Percentiles rank a stretch among this genome's conserved stretches.
phyloP scores from a whole-genome alignment of 805 yeast genomes.

The Pichia exigua region DNA sequence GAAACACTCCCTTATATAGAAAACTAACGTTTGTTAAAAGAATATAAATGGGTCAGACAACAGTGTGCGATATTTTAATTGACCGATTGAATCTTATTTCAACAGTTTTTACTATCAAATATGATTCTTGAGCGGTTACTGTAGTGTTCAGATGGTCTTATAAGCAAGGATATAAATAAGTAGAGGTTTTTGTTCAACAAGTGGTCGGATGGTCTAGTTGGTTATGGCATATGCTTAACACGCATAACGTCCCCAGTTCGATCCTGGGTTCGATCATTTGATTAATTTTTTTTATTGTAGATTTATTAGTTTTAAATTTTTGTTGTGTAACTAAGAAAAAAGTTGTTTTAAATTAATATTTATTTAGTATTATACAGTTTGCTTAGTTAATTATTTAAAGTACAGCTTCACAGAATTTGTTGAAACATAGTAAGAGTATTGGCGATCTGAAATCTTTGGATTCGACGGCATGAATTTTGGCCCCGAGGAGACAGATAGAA shows the following conservation, averaged over 20 bases:
- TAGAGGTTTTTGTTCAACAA: not conserved
- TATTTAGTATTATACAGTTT: not conserved
- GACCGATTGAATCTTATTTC: too few species aligned
- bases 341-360: not conserved
- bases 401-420: slow-evolving; percentile 5
- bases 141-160: too few species aligned
- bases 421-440: slow-evolving; percentile 6
- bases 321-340: too few species aligned
- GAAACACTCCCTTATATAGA: too few species aligned
- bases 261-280: slow-evolving; percentile 97
- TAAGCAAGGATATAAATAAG: too few species aligned
- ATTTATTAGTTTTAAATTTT: too few species aligned
- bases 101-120: too few species aligned
- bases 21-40: too few species aligned
- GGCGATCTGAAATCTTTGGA: not conserved
- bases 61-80: too few species aligned
- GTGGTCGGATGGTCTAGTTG: slow-evolving; percentile 98
- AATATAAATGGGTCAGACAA: too few species aligned
- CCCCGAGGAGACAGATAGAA: slow-evolving; percentile 54
- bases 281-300: not conserved
- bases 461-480: not conserved
- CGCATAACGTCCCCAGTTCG: slow-evolving; percentile 99
- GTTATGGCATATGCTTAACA: slow-evolving; percentile 99
- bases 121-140: too few species aligned
- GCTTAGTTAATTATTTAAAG: not conserved